These are phyloP conservation scores for Cercospora nicotianae DNA, from an alignment of 2,329 filamentous ascomycete genomes.

Conservation along the genomic window DNA sequence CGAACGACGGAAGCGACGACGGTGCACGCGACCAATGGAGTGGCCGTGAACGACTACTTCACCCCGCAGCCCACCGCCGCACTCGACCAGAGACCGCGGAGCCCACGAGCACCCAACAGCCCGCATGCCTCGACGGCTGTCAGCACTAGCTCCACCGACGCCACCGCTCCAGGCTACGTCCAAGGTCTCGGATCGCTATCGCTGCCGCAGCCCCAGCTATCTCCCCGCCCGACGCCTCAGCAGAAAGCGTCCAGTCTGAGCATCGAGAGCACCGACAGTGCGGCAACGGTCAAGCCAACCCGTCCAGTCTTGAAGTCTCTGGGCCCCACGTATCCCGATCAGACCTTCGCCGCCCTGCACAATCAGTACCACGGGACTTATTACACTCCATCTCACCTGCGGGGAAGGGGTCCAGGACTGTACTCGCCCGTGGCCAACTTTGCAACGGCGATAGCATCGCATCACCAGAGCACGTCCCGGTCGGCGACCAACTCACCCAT, in stretches of 20 bases:
- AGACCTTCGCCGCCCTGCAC: slow-evolving; percentile 52
- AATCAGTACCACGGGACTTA: slow-evolving; percentile 45
- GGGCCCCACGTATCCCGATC: slow-evolving; percentile 49
- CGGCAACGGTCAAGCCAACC: slow-evolving; percentile 36
- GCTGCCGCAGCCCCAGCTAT: slow-evolving; percentile 24
- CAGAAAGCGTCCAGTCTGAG: slow-evolving; percentile 46
- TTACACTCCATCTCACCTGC: slow-evolving; percentile 32
- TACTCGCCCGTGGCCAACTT: slow-evolving; percentile 19
- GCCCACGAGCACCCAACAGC: neutral
- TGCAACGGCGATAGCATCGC: slow-evolving; percentile 45
- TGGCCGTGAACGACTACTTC: slow-evolving; percentile 17
- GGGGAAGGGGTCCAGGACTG: neutral
- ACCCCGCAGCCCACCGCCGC: slow-evolving; percentile 8
- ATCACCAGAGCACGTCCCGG: slow-evolving; percentile 18
- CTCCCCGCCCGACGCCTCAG: slow-evolving; percentile 41
- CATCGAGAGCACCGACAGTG: slow-evolving; percentile 43
- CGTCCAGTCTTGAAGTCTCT: slow-evolving; percentile 29
- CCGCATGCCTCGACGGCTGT: slow-evolving; percentile 6
- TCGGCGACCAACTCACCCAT: slow-evolving; percentile 46
- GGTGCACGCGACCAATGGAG: neutral
- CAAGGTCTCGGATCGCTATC: slow-evolving; percentile 8
- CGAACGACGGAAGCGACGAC: slow-evolving; percentile 19
- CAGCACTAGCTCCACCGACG: slow-evolving; percentile 18
- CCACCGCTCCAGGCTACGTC: slow-evolving; percentile 28
- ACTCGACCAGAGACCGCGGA: slow-evolving; percentile 1